These are phyloP conservation scores for Ascochyta pisi DNA, from an alignment of 2,329 filamentous ascomycete genomes.

Conservation along the genomic window DNA sequence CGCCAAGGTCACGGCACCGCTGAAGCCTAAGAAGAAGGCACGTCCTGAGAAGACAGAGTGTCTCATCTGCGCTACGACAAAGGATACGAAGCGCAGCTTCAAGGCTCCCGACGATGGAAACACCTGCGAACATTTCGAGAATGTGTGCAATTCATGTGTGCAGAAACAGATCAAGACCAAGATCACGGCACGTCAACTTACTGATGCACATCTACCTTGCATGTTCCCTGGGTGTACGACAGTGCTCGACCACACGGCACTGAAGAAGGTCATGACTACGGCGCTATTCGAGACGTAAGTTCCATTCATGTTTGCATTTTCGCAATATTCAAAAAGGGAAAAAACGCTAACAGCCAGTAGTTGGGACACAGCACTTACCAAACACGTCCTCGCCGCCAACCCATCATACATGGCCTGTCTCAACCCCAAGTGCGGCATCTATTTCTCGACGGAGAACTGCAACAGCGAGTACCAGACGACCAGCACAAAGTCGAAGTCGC, in stretches of 20 bases:
- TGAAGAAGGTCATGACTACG: slow-evolving; percentile 20
- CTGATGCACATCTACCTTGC: slow-evolving; percentile 23
- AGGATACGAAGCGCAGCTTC: slow-evolving; percentile 20
- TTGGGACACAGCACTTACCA: slow-evolving; percentile 28
- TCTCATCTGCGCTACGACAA: slow-evolving; percentile 23
- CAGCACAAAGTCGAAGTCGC: not conserved
- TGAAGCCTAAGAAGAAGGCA: slow-evolving; percentile 16
- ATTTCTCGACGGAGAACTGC: slow-evolving; percentile 36
- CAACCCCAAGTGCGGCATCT: slow-evolving; percentile 24
- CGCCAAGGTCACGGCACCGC: not conserved
- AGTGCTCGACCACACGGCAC: slow-evolving; percentile 11
- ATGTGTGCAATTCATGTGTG: slow-evolving; percentile 30
- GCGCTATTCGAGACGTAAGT: slow-evolving; percentile 26
- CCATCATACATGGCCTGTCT: slow-evolving; percentile 29
- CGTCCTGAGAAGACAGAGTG: slow-evolving; percentile 25
- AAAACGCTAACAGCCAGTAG: slow-evolving; percentile 18
- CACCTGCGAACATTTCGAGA: slow-evolving; percentile 29
- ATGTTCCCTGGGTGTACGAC: slow-evolving; percentile 22
- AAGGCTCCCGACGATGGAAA: slow-evolving; percentile 3
- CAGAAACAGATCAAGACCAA: slow-evolving; percentile 27
- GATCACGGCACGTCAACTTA: slow-evolving; percentile 21
- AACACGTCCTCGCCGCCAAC: slow-evolving; percentile 19
- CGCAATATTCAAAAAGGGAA: not conserved
- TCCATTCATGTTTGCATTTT: not conserved
- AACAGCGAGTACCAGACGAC: not conserved